Base-by-base conservation (phyloP, 1,284 basidiomycete species). In the Peniophora sp. region DNA sequence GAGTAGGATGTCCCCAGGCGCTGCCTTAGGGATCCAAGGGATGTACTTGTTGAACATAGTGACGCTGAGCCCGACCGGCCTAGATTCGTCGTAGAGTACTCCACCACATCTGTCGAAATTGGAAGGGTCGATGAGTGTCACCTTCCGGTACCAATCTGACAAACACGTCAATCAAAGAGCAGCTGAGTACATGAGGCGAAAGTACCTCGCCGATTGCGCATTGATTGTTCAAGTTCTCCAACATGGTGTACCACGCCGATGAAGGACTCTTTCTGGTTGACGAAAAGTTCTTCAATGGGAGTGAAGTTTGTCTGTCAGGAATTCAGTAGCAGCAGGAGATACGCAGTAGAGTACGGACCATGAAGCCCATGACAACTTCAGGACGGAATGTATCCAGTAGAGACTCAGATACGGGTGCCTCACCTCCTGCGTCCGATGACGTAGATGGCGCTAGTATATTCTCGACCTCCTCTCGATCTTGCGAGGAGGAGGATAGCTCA, bases 1-100 rank as follows among this genome's bases (percentile, higher is more conserved):
- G 34, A 81, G 58, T 0, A 81, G 49, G 10, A 79, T 58, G 52
- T 80, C 74, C 0, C 75, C 75, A 5, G 54, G 47, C 3, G 64
- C 62, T 9, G 73, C 67, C 43, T 64, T 61, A 1, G 82, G 82
- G 2, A 85, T 58, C 71, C 73, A 77, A 48, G 73, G 66, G 17
- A 56, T n/a, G 49, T 74, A 56, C 43, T 62, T 65, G 54, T 70
- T 71, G 9, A 72, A 70, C 57, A 86, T 86, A 74, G 36, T 74
- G 81, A 12, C 83, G 61, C 47, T 51, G 66, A 20, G 76, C 64
- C 1, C 67, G 68, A 39, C 63, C 55, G 22, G 60, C 5, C 18
- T 41, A 5, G 37, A 8, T 5, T 47, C 11, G 15, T 20, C 18
- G 32, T 52, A 55, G 27, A 51, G 54, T 18, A 52, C 18, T 2